A percentile compares a stretch with the other conserved stretches of the same genome.
Evolutionary conservation across 305 asterid genomes (phyloP).

Genomic region (Striga hermonthica): DNA sequence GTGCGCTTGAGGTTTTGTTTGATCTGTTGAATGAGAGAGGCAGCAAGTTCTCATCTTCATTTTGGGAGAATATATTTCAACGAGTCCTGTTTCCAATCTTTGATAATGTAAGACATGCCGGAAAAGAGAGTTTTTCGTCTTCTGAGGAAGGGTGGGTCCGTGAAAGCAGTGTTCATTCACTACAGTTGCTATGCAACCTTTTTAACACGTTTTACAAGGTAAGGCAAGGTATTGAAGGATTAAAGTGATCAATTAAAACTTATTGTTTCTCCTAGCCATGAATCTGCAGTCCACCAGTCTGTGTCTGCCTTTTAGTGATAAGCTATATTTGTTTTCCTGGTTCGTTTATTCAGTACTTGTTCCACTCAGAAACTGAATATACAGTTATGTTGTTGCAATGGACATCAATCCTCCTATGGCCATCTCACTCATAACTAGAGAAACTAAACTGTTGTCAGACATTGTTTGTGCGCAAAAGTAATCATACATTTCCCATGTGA

Average conservation of each 20-base stretch:
- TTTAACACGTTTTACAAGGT: slow-evolving; percentile 99
- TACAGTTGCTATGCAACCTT: slow-evolving; percentile 93
- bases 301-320: not conserved
- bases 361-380: slow-evolving; percentile 15
- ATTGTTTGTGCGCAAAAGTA: slow-evolving; percentile 13
- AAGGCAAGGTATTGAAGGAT: slow-evolving; percentile 29
- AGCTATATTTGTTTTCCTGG: not conserved
- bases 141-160: slow-evolving; percentile 79
- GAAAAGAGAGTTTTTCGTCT: slow-evolving; percentile 59
- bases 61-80: slow-evolving; percentile 95
- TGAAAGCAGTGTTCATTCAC: slow-evolving; percentile 91
- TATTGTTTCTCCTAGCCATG: slow-evolving; percentile 26
- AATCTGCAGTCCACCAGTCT: slow-evolving; percentile 11
- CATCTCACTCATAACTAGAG: not conserved
- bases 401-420: slow-evolving; percentile 3
- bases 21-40: slow-evolving; percentile 98
- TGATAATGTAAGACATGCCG: slow-evolving; percentile 92
- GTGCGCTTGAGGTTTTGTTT: slow-evolving; percentile 98
- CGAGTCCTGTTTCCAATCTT: slow-evolving; percentile 93
- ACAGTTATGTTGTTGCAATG: not conserved
- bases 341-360: slow-evolving; percentile 20
- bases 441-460: not conserved
- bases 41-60: slow-evolving; percentile 84
- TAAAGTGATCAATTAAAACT: slow-evolving; percentile 22
- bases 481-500: not conserved